Conservation (phyloP, 2,329 filamentous ascomycete species). For the Pezicula radicicola region DNA sequence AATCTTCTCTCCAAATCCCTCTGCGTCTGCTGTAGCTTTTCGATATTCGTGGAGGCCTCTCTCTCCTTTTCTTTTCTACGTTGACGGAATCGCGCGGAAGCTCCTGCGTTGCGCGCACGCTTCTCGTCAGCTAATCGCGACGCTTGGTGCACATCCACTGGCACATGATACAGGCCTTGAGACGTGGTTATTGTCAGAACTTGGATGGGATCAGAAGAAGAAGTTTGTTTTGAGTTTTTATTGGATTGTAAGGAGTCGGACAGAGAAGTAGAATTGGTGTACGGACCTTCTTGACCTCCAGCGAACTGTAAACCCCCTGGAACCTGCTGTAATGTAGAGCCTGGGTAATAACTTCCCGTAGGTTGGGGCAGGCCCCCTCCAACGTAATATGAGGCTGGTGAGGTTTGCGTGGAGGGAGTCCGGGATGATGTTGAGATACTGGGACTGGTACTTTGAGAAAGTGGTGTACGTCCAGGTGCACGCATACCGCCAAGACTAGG, state of each 20-base stretch:
- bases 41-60: conserved; percentile 66
- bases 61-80: conserved; percentile 80
- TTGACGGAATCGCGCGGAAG: conserved; percentile 77
- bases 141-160: conserved; percentile 76
- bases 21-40: conserved; percentile 68
- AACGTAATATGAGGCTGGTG: conserved; percentile 27
- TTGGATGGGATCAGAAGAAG: conserved; percentile 25
- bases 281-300: conserved; percentile 30
- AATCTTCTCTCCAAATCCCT: conserved; percentile 58
- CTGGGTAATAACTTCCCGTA: conserved; percentile 23
- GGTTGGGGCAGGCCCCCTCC: conserved; percentile 19
- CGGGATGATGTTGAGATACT: conserved; percentile 45
- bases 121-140: conserved; percentile 85
- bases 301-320: conserved; percentile 26
- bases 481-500: conserved; percentile 31
- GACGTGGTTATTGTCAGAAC: conserved; percentile 37
- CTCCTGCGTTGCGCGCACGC: conserved; percentile 78
- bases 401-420: conserved; percentile 36
- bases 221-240: conserved; percentile 27
- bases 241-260: conserved; percentile 25
- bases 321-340: conserved; percentile 24
- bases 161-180: conserved; percentile 57
- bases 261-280: conserved; percentile 25
- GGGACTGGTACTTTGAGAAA: conserved; percentile 39
- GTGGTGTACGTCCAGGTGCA: conserved; percentile 34